Percentiles rank a stretch among this genome's conserved stretches.
Evolutionary conservation across 441 rosid genomes (phyloP).

Genomic region (Raphanus hybrid): DNA sequence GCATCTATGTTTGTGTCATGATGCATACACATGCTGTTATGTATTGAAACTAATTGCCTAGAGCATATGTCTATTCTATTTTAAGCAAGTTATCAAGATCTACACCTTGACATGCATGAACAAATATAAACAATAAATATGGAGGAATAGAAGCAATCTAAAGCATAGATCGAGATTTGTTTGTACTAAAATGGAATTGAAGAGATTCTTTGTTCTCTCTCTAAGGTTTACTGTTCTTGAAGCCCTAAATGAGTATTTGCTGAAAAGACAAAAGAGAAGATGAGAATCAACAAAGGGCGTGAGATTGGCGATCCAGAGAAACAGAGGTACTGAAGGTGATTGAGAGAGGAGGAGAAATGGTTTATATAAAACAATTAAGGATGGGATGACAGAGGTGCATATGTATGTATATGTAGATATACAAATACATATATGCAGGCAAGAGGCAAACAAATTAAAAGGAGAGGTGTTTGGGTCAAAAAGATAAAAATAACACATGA

Average conservation of each 20-base stretch:
- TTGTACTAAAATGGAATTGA: slow-evolving; percentile 33
- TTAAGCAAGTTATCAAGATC: slow-evolving; percentile 15
- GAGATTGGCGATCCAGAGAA: slow-evolving; percentile 41
- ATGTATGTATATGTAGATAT: slow-evolving; percentile 16
- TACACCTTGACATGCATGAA: slow-evolving; percentile 37
- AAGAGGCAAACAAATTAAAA: slow-evolving; percentile 38
- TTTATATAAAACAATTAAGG: slow-evolving; percentile 42
- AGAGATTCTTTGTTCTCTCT: slow-evolving; percentile 19
- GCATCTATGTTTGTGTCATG: slow-evolving; percentile 2
- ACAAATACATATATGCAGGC: slow-evolving; percentile 23
- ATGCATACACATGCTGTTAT: slow-evolving; percentile 15
- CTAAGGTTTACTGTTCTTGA: slow-evolving; percentile 31
- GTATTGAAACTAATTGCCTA: slow-evolving; percentile 15
- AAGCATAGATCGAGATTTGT: slow-evolving; percentile 26
- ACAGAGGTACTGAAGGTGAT: slow-evolving; percentile 38
- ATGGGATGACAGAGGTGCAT: slow-evolving; percentile 24
- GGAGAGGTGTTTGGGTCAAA: slow-evolving; percentile 44
- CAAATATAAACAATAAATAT: slow-evolving; percentile 11
- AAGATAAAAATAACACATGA: slow-evolving; percentile 36
- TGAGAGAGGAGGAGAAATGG: slow-evolving; percentile 29
- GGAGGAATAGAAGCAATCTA: slow-evolving; percentile 20
- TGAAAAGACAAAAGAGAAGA: slow-evolving; percentile 35
- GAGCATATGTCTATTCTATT: slow-evolving; percentile 19
- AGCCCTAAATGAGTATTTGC: slow-evolving; percentile 23
- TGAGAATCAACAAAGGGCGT: slow-evolving; percentile 21